Percentiles rank a stretch among this genome's conserved stretches.
phyloP scores from a whole-genome alignment of 2,329 filamentous ascomycete species.

The Apiospora kogelbergensis region DNA sequence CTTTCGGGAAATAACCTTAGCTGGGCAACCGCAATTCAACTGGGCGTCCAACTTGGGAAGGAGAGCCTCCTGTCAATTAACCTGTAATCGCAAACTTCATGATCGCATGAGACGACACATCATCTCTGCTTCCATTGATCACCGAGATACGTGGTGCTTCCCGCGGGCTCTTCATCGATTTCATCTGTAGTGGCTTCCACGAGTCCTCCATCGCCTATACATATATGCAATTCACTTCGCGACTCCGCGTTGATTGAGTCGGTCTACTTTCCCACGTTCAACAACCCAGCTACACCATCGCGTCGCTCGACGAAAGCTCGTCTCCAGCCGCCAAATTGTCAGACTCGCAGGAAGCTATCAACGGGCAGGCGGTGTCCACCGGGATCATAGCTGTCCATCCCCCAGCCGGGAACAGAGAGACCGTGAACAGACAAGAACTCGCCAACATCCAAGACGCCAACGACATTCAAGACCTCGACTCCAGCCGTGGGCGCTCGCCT shows the following conservation, averaged over 20 bases:
- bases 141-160: not conserved
- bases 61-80: slow-evolving; percentile 5
- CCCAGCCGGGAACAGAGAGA: slow-evolving; percentile 14
- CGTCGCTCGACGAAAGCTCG: slow-evolving; percentile 4
- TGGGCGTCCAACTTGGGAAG: not conserved
- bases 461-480: slow-evolving; percentile 32
- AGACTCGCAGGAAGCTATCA: slow-evolving; percentile 41
- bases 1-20: not conserved
- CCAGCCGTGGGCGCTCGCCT: slow-evolving; percentile 46
- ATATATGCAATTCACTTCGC: not conserved
- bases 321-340: slow-evolving; percentile 47
- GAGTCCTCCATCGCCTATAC: not conserved
- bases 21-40: slow-evolving; percentile 7
- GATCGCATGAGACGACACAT: slow-evolving; percentile 1
- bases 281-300: not conserved
- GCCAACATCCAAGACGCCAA: slow-evolving; percentile 24
- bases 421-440: slow-evolving; percentile 10
- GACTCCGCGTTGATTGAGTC: not conserved
- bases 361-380: slow-evolving; percentile 45
- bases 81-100: not conserved
- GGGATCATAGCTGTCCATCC: slow-evolving; percentile 32
- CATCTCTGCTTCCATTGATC: not conserved
- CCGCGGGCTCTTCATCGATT: not conserved
- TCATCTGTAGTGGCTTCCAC: not conserved
- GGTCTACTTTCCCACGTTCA: not conserved